Conservation (phyloP, 495 filamentous ascomycete species). For the Xylaria longipes region DNA sequence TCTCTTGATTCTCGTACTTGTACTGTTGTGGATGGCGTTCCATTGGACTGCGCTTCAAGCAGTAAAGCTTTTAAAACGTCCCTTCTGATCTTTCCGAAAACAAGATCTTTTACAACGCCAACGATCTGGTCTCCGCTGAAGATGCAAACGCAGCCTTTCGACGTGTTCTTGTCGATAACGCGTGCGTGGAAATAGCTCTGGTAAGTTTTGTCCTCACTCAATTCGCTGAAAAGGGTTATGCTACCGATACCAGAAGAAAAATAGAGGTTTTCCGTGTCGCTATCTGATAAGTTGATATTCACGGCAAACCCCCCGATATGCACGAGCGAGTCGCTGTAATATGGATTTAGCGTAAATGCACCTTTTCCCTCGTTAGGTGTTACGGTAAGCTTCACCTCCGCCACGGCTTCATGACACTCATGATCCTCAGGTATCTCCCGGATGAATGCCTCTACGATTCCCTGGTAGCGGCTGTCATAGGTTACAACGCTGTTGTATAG, state of each 20-base stretch:
- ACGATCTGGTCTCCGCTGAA: conserved; percentile 57
- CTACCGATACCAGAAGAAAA: conserved; percentile 68
- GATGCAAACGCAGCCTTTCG: conserved; percentile 55
- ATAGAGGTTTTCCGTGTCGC: conserved; percentile 63
- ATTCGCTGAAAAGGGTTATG: conserved; percentile 60
- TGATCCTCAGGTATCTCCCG: conserved; percentile 42
- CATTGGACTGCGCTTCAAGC: not conserved
- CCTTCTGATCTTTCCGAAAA: conserved; percentile 61
- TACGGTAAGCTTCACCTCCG: conserved; percentile 60
- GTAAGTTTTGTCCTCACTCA: conserved; percentile 62
- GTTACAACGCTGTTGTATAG: conserved; percentile 64
- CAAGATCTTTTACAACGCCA: conserved; percentile 39
- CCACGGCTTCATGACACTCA: conserved; percentile 62
- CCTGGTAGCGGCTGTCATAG: conserved; percentile 63
- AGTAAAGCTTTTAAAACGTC: conserved; percentile 18
- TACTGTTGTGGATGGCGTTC: not conserved
- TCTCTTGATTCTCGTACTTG: not conserved
- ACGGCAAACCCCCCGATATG: conserved; percentile 67
- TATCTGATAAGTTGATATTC: conserved; percentile 62
- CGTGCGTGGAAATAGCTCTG: conserved; percentile 61
- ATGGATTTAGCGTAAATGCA: conserved; percentile 59
- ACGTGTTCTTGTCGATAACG: conserved; percentile 37
- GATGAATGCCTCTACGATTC: conserved; percentile 66
- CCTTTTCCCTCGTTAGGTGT: conserved; percentile 50
- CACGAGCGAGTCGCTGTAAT: conserved; percentile 64